These are phyloP conservation scores for Calycina herbarum DNA, from an alignment of 2,329 filamentous ascomycete species.

Conservation along the genomic window DNA sequence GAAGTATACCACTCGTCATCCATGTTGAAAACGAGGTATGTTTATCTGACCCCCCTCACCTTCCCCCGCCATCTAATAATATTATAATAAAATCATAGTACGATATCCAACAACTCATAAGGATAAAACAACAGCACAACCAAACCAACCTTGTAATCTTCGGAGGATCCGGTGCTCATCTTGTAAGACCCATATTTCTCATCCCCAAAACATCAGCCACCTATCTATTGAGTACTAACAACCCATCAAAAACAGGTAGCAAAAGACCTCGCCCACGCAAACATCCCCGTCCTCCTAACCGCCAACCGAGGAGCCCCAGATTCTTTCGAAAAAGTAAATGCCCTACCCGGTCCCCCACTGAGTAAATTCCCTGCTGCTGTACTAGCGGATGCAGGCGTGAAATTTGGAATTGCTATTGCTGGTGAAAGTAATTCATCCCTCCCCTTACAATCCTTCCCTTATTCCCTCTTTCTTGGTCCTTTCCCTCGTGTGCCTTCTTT, in stretches of 20 bases:
- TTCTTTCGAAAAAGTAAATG: slow-evolving; percentile 41
- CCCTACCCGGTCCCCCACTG: slow-evolving; percentile 45
- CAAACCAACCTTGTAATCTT: slow-evolving; percentile 40
- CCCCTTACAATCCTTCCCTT: not conserved
- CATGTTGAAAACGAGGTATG: slow-evolving; percentile 42
- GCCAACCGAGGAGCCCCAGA: slow-evolving; percentile 39
- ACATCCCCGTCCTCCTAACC: slow-evolving; percentile 47
- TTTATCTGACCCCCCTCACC: too few relatives aligned
- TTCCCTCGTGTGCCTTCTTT: too few relatives aligned
- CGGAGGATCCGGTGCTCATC: slow-evolving; percentile 43
- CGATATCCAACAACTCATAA: slow-evolving; percentile 44
- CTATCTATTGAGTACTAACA: too few relatives aligned
- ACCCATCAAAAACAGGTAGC: slow-evolving; percentile 36
- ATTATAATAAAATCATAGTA: too few relatives aligned
- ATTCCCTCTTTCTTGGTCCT: too few relatives aligned
- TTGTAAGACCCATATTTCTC: slow-evolving; percentile 34
- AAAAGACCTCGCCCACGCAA: slow-evolving; percentile 41
- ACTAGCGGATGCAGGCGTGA: slow-evolving; percentile 43
- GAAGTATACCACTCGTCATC: slow-evolving; percentile 43
- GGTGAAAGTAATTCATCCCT: slow-evolving; percentile 31
- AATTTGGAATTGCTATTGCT: slow-evolving; percentile 39
- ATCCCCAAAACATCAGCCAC: not conserved
- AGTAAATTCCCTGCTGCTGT: slow-evolving; percentile 42
- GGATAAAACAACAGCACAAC: slow-evolving; percentile 41
- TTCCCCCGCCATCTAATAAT: too few relatives aligned